Evolutionary conservation across 2,329 filamentous ascomycete genomes (phyloP).

Genomic region (Pseudocercospora vitis): DNA sequence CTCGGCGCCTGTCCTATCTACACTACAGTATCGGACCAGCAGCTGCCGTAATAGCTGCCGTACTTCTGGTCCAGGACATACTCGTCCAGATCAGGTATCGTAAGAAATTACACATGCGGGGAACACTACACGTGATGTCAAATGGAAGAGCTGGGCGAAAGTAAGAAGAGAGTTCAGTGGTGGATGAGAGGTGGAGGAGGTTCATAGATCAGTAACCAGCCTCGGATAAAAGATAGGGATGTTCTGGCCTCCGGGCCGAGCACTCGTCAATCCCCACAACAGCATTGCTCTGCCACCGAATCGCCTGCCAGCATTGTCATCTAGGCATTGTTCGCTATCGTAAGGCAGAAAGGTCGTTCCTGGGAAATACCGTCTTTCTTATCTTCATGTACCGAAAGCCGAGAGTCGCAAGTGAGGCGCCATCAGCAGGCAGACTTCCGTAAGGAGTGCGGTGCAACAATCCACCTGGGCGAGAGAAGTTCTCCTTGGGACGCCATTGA

Average conservation of each 20-base stretch:
- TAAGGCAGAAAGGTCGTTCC: no score
- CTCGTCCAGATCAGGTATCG: background rate
- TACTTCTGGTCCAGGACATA: background rate
- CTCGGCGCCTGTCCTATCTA: background rate
- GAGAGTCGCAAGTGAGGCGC: background rate
- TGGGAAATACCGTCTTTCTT: background rate
- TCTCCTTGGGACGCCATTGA: no score
- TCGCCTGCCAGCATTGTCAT: background rate
- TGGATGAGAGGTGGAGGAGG: background rate
- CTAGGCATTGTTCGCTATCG: background rate
- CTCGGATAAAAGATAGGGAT: background rate
- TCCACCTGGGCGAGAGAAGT: background rate
- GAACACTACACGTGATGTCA: background rate
- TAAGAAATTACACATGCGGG: background rate
- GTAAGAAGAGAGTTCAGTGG: background rate
- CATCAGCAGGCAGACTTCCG: background rate
- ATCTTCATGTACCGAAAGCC: background rate
- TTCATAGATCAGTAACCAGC: background rate
- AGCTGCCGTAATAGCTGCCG: constrained; percentile 1
- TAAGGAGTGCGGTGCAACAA: background rate
- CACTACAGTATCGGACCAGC: background rate
- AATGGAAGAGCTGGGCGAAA: background rate
- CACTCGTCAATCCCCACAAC: background rate
- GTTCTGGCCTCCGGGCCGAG: background rate
- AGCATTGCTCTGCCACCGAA: background rate